Base-by-base conservation (phyloP, 2,329 filamentous ascomycete genomes). In the Colletotrichum liriopes region DNA sequence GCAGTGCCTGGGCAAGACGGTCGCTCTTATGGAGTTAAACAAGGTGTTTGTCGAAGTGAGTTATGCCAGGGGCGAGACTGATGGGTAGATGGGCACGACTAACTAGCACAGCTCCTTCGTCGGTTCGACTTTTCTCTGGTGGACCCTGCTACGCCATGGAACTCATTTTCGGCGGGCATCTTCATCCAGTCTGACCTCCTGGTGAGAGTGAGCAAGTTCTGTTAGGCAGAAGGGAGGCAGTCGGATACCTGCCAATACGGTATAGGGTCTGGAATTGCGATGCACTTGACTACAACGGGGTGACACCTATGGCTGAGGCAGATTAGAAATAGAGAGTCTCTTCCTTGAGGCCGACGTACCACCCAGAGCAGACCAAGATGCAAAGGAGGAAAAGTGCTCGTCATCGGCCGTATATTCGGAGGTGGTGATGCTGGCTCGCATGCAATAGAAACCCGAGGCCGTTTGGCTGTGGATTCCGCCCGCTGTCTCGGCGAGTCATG, bases 1-100 rank as follows among this genome's bases (percentile, higher is more conserved):
- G 70, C 77, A 80, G 74, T 87, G 86, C 73, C 75, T 87, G n/a
- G 86, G 86, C 6, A 84, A 82, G 75, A 79, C 81, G 29, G 82
- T 86, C 55, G 84, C 84, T 11, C 74, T 82, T 71, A 81, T 86
- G 72, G 84, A 86, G 76, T 72, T 86, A 65, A 82, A 84, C 73
- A 86, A 86, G 76, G 76, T 82, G 3, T 78, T 85, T 68, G 81
- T 84, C 43, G 82, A 85, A 81, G 84, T 86, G 73, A 77, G 80
- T 68, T 18, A 16, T 41, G 16, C 59, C 47, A 16, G 12, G 14
- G 16, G 23, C 32, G 18, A 16, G 6, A 29, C n/a, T 4, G 18
- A 29, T 41, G 47, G 43, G 47, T 72, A 29, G 62, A 52, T 14
- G n/a, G 39, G 35, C 7, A 29, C 35, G 35, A 55, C 49, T 37